phyloP scores from a whole-genome alignment of 1,139 yeast species.

The Eremothecium coryli region DNA sequence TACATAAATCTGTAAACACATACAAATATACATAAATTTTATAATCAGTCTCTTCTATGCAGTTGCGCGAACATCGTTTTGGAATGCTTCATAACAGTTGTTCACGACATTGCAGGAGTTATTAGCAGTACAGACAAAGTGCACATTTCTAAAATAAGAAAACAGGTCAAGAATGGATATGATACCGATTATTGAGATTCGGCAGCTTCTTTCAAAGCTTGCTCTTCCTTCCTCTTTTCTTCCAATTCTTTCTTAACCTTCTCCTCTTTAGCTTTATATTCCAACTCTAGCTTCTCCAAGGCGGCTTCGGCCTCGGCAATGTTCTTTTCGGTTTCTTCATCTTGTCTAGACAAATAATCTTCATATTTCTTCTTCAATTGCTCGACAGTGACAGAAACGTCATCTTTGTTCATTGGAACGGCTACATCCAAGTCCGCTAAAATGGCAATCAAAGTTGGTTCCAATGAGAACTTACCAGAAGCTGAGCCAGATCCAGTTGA shows the following conservation, averaged over 20 bases:
- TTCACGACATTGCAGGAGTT: no score
- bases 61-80: no score
- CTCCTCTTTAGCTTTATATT: conserved; percentile 31
- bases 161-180: no score
- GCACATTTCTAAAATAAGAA: no score
- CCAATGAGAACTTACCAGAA: conserved; percentile 54
- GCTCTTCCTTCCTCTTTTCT: conserved; percentile 27
- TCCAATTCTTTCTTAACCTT: conserved; percentile 33
- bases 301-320: conserved; percentile 67
- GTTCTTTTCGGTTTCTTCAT: conserved; percentile 69
- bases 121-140: no score
- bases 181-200: conserved; percentile 4
- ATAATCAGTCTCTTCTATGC: no score
- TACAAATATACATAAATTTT: no score
- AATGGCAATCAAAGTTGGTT: conserved; percentile 71
- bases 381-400: conserved; percentile 56
- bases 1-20: no score
- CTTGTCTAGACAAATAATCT: conserved; percentile 66
- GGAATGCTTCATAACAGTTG: no score
- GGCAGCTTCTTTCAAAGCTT: conserved; percentile 14
- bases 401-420: conserved; percentile 73
- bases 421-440: conserved; percentile 69
- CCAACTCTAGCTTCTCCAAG: conserved; percentile 49
- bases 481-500: conserved; percentile 9
- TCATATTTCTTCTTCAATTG: conserved; percentile 66